phyloP scores from a whole-genome alignment of 2,329 filamentous ascomycete species.

The Gnomoniopsis smithogilvyi region DNA sequence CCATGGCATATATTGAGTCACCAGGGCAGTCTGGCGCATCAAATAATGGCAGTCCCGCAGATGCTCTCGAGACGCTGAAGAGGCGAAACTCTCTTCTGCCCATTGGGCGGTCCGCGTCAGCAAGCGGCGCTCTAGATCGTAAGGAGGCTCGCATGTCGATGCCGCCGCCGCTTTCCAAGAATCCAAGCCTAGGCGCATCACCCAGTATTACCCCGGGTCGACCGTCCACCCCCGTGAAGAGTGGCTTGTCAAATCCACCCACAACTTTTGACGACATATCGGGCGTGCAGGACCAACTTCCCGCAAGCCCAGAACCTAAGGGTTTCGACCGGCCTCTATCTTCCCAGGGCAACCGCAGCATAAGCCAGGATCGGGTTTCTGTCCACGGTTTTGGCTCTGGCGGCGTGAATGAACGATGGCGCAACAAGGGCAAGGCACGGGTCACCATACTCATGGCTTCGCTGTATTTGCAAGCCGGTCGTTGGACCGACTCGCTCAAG shows the following conservation, averaged over 20 bases:
- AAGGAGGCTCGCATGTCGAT: slow-evolving; percentile 74
- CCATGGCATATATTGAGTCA: slow-evolving; percentile 72
- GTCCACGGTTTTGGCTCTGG: slow-evolving; percentile 70
- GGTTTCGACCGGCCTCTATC: slow-evolving; percentile 32
- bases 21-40: slow-evolving; percentile 53
- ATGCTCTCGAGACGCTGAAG: slow-evolving; percentile 35
- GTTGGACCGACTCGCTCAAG: slow-evolving; percentile 84
- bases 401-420: slow-evolving; percentile 71
- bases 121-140: slow-evolving; percentile 53
- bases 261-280: slow-evolving; percentile 47
- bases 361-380: slow-evolving; percentile 53
- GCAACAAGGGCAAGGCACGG: slow-evolving; percentile 77
- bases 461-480: slow-evolving; percentile 82
- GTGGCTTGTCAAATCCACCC: slow-evolving; percentile 45
- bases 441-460: slow-evolving; percentile 78
- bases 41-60: slow-evolving; percentile 36
- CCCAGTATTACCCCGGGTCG: slow-evolving; percentile 44
- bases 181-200: slow-evolving; percentile 37
- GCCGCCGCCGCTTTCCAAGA: slow-evolving; percentile 55
- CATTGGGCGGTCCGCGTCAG: slow-evolving; percentile 50
- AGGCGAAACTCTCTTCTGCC: slow-evolving; percentile 54
- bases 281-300: slow-evolving; percentile 31
- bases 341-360: slow-evolving; percentile 8
- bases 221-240: slow-evolving; percentile 49
- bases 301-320: slow-evolving; percentile 40